Conservation (phyloP, 108 stramenopile genomes). For the Chaetoceros muelleri region DNA sequence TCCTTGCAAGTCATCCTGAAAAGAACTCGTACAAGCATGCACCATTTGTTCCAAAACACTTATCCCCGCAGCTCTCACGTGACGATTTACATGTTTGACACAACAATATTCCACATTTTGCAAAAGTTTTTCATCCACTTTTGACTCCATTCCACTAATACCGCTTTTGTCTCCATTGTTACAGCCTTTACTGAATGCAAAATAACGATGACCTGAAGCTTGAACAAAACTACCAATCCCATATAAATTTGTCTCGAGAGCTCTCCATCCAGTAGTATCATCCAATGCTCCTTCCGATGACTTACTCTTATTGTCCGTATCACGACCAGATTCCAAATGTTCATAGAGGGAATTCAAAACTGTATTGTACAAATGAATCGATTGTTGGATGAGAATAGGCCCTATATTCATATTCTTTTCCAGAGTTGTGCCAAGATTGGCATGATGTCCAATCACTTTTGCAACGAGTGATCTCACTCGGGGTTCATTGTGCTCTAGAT, state of each 20-base stretch:
- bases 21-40: slow-evolving; percentile 20
- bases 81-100: slow-evolving; percentile 84
- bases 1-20: slow-evolving; percentile 6
- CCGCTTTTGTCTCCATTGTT: too few relatives aligned
- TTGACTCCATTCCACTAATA: too few relatives aligned
- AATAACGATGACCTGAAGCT: slow-evolving; percentile 29
- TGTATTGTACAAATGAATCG: slow-evolving; percentile 12
- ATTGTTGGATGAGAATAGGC: neutral
- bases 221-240: slow-evolving; percentile 78
- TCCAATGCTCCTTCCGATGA: slow-evolving; percentile 81
- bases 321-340: slow-evolving; percentile 37
- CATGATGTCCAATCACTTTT: slow-evolving; percentile 62
- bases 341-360: slow-evolving; percentile 25
- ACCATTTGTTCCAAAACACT: slow-evolving; percentile 72
- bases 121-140: slow-evolving; percentile 14
- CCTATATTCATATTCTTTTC: slow-evolving; percentile 6
- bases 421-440: slow-evolving; percentile 12
- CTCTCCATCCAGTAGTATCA: slow-evolving; percentile 97
- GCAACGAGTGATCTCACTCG: slow-evolving; percentile 75
- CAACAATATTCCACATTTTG: slow-evolving; percentile 40
- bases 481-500: slow-evolving; percentile 74
- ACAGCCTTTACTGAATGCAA: slow-evolving; percentile 4
- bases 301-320: slow-evolving; percentile 24
- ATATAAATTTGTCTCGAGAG: slow-evolving; percentile 89
- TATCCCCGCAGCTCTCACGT: slow-evolving; percentile 89